Conservation (phyloP, 345 rosid genomes). For the Hypericum perforatum region DNA sequence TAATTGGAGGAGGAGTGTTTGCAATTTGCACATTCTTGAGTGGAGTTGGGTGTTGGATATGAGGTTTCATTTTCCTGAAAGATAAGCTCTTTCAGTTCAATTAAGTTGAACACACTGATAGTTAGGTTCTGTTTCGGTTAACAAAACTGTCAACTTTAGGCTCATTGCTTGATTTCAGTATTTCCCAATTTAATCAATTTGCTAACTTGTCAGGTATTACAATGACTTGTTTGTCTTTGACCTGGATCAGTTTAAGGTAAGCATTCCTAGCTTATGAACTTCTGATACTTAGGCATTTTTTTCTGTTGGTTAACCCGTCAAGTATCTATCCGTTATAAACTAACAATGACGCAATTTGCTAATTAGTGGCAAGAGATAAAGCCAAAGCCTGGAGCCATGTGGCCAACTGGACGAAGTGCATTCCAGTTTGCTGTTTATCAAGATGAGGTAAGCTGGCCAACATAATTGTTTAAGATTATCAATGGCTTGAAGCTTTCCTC, state of each 20-base stretch:
- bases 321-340: conserved; percentile 5
- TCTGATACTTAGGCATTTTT: conserved; percentile 2
- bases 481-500: no score
- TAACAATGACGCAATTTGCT: conserved; percentile 23
- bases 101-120: no score
- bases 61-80: no score
- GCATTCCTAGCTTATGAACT: conserved; percentile 1
- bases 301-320: not conserved
- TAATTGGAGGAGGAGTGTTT: no score
- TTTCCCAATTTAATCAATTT: no score
- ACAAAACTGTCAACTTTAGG: no score
- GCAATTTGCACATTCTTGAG: no score
- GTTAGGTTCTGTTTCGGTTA: no score
- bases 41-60: no score
- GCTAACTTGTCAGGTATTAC: conserved; percentile 47
- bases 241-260: conserved; percentile 86
- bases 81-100: no score
- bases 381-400: conserved; percentile 80
- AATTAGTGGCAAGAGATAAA: conserved; percentile 94
- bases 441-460: conserved; percentile 53
- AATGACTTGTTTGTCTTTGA: conserved; percentile 82
- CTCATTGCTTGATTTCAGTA: no score
- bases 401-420: conserved; percentile 95
- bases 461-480: not conserved
- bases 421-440: conserved; percentile 84